Percentiles rank a stretch among this genome's conserved stretches.
Evolutionary conservation across 2,329 filamentous ascomycete species (phyloP).

Genomic region (Penicillium vulpinum): DNA sequence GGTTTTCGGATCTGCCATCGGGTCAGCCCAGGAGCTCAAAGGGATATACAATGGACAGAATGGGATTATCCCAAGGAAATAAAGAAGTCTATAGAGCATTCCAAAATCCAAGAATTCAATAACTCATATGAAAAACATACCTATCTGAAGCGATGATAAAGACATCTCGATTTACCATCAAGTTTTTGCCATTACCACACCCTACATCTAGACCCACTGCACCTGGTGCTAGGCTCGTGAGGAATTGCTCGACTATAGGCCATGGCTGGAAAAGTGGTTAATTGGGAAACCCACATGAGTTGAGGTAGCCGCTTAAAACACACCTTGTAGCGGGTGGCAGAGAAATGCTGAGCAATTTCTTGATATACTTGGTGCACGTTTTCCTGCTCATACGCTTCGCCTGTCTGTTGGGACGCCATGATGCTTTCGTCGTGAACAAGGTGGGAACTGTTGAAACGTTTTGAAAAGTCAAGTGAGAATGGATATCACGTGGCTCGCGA

Average conservation of each 20-base stretch:
- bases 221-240: constrained; percentile 65
- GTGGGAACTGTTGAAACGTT: constrained; percentile 8
- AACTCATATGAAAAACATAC: constrained; percentile 48
- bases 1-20: constrained; percentile 55
- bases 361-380: constrained; percentile 92
- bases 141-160: constrained; percentile 85
- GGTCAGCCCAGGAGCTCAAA: constrained; percentile 8
- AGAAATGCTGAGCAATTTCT: constrained; percentile 52
- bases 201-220: constrained; percentile 86
- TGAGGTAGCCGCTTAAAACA: constrained; percentile 16
- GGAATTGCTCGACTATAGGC: constrained; percentile 83
- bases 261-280: constrained; percentile 63
- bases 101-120: constrained; percentile 28
- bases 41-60: constrained; percentile 18
- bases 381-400: constrained; percentile 68
- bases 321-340: constrained; percentile 62
- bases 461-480: constrained; percentile 14
- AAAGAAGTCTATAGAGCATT: constrained; percentile 27
- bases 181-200: constrained; percentile 96
- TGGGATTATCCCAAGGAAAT: constrained; percentile 15
- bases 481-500: constrained; percentile 16
- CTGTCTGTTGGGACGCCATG: constrained; percentile 14
- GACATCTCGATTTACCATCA: constrained; percentile 72
- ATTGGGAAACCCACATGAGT: not conserved
- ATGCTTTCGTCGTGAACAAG: not conserved